Conservation (phyloP, 164 flowering plant species). For the Dillenia turbinata region DNA sequence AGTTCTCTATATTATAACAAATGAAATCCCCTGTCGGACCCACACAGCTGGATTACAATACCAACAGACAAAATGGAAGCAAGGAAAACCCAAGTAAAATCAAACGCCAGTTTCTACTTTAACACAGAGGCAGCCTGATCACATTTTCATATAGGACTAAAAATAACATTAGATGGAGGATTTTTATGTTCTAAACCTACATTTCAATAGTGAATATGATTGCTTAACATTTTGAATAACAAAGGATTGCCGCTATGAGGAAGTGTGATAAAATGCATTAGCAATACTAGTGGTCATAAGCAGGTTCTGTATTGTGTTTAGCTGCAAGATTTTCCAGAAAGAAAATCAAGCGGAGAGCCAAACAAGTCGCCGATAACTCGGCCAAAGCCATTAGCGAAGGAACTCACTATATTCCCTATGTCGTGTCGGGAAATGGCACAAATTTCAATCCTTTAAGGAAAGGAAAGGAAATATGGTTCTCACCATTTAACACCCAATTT, state of each 20-base stretch:
- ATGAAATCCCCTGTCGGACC: conserved; percentile 53
- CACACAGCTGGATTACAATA: conserved; percentile 24
- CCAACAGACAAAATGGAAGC: not conserved
- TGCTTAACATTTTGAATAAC: not conserved
- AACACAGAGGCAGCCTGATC: not conserved
- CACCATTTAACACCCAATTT: too few relatives aligned
- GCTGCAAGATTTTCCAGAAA: conserved; percentile 55
- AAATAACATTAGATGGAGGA: too few relatives aligned
- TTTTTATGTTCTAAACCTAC: too few relatives aligned
- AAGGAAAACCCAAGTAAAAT: not conserved
- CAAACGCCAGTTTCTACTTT: not conserved
- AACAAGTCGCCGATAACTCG: conserved; percentile 29
- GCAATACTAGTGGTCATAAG: too few relatives aligned
- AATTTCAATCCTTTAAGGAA: too few relatives aligned
- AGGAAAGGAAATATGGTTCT: too few relatives aligned
- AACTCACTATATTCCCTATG: conserved; percentile 39
- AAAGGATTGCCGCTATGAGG: not conserved
- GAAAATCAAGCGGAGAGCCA: conserved; percentile 48
- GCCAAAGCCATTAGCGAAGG: conserved; percentile 35
- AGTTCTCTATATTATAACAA: conserved; percentile 54
- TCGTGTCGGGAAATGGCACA: conserved; percentile 9
- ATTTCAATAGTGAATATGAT: too few relatives aligned
- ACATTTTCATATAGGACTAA: too few relatives aligned
- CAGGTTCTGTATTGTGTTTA: conserved; percentile 7
- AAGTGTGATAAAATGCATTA: too few relatives aligned